Evolutionary conservation across 2,329 filamentous ascomycete species (phyloP).

Genomic region (Neonectria sp.): DNA sequence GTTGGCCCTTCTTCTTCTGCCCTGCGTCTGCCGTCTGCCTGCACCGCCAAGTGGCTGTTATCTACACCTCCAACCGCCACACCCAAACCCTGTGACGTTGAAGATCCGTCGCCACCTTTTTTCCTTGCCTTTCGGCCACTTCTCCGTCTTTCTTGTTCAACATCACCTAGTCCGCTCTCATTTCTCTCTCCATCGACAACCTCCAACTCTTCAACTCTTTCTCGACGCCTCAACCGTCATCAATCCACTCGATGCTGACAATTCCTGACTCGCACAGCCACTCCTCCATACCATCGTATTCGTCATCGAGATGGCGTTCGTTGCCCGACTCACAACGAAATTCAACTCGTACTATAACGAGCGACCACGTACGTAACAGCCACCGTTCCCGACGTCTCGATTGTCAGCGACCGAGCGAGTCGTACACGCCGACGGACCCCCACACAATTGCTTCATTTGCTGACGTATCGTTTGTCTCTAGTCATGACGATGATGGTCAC

Average conservation of each 20-base stretch:
- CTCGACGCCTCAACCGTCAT: slow-evolving; percentile 14
- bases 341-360: slow-evolving; percentile 97
- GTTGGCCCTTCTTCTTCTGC: slow-evolving; percentile 53
- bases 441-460: slow-evolving; percentile 21
- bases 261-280: slow-evolving; percentile 71
- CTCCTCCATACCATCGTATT: slow-evolving; percentile 89
- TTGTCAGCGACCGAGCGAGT: neutral
- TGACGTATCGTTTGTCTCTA: slow-evolving; percentile 49
- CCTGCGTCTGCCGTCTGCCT: slow-evolving; percentile 9
- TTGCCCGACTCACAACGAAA: slow-evolving; percentile 84
- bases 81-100: slow-evolving; percentile 21
- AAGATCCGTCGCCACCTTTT: slow-evolving; percentile 18
- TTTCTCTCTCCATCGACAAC: neutral
- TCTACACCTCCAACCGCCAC: slow-evolving; percentile 14
- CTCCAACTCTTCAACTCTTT: slow-evolving; percentile 11
- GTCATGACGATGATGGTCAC: slow-evolving; percentile 99
- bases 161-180: slow-evolving; percentile 1
- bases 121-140: neutral
- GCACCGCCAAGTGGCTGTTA: slow-evolving; percentile 15
- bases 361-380: slow-evolving; percentile 76
- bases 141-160: slow-evolving; percentile 3
- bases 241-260: slow-evolving; percentile 41
- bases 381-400: neutral
- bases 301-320: slow-evolving; percentile 88
- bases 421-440: neutral